Evolutionary conservation across 208 protist genomes (phyloP).

Genomic region (Phytomonas sp.): DNA sequence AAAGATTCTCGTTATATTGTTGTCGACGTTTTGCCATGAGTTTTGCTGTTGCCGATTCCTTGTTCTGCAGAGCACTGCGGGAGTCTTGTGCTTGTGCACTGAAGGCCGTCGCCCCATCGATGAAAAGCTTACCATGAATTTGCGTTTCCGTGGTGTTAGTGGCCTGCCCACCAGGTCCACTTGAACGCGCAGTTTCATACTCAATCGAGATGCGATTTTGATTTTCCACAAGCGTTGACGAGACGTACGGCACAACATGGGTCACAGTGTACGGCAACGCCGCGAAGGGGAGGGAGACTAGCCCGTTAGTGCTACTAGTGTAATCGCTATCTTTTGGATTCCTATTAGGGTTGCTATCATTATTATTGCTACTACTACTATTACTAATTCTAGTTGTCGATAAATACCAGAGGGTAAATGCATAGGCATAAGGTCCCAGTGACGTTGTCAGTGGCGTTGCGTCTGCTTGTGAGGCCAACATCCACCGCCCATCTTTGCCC

Average conservation of each 20-base stretch:
- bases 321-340: neutral
- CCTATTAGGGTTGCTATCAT: neutral
- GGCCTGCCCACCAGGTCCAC: constrained; percentile 83
- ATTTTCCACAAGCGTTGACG: constrained; percentile 44
- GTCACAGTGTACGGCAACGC: constrained; percentile 25
- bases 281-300: neutral
- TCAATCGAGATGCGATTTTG: constrained; percentile 25
- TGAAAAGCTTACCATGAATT: constrained; percentile 66
- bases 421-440: constrained; percentile 49
- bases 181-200: constrained; percentile 74
- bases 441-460: constrained; percentile 9
- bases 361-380: neutral
- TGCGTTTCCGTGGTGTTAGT: constrained; percentile 85
- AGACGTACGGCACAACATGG: constrained; percentile 41
- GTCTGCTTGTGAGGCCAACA: constrained; percentile 23
- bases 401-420: constrained; percentile 28
- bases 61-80: constrained; percentile 74
- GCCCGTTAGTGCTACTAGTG: neutral
- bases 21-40: constrained; percentile 35
- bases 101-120: constrained; percentile 65
- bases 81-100: constrained; percentile 80
- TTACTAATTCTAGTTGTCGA: neutral
- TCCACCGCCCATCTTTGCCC: constrained; percentile 12
- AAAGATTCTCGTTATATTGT: constrained; percentile 69
- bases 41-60: constrained; percentile 61